A percentile compares a stretch with the other conserved stretches of the same genome.
phyloP scores from a whole-genome alignment of 2,329 filamentous ascomycete species.

The Fusarium nanum region DNA sequence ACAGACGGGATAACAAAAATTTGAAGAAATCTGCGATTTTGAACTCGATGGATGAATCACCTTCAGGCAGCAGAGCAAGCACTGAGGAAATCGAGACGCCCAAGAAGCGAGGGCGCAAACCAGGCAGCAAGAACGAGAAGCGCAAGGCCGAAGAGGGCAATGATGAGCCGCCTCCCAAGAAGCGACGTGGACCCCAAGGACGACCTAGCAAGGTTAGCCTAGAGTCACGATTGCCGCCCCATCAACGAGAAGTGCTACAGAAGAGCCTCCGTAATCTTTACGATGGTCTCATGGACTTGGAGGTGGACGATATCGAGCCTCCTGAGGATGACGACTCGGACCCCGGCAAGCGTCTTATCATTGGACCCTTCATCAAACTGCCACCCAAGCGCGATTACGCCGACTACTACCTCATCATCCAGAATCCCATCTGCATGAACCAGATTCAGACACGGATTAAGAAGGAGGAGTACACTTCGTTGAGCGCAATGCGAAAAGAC shows the following conservation, averaged over 20 bases:
- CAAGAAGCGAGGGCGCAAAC: conserved; percentile 89
- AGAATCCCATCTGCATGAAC: conserved; percentile 94
- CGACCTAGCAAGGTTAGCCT: conserved; percentile 70
- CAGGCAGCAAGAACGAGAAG: conserved; percentile 79
- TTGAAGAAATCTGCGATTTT: conserved; percentile 64
- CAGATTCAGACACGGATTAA: conserved; percentile 95
- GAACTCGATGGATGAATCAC: conserved; percentile 71
- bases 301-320: conserved; percentile 77
- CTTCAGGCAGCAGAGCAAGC: conserved; percentile 81
- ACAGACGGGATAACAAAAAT: conserved; percentile 82
- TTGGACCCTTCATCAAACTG: conserved; percentile 92
- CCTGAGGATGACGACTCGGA: conserved; percentile 69
- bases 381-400: conserved; percentile 90
- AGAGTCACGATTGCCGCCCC: conserved; percentile 67
- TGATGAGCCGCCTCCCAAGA: conserved; percentile 81
- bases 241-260: conserved; percentile 82
- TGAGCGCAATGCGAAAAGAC: conserved; percentile 85
- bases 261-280: conserved; percentile 81
- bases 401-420: conserved; percentile 95
- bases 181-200: conserved; percentile 77
- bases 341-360: conserved; percentile 79
- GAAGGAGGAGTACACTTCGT: conserved; percentile 87
- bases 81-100: conserved; percentile 81
- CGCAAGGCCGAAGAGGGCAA: conserved; percentile 87
- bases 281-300: conserved; percentile 83